Evolutionary conservation across 805 yeast species (phyloP).

Genomic region (Starmera pachycereana): DNA sequence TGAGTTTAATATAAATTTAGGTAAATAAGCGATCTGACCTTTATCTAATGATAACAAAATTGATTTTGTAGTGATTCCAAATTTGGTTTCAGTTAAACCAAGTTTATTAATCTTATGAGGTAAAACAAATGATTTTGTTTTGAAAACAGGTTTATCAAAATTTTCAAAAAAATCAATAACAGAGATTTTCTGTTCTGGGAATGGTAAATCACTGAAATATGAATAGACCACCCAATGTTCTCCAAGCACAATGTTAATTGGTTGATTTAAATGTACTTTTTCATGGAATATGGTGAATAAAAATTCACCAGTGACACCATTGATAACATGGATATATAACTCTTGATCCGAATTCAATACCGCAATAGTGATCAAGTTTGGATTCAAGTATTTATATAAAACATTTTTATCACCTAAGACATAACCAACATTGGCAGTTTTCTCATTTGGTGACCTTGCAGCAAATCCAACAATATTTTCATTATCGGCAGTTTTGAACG

Average conservation of each 20-base stretch:
- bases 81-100: slow-evolving; percentile 45
- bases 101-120: slow-evolving; percentile 50
- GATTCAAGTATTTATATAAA: slow-evolving; percentile 74
- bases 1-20: slow-evolving; percentile 58
- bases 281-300: slow-evolving; percentile 35
- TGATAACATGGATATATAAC: slow-evolving; percentile 46
- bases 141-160: slow-evolving; percentile 34
- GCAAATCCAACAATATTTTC: slow-evolving; percentile 33
- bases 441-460: slow-evolving; percentile 27
- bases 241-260: slow-evolving; percentile 49
- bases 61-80: slow-evolving; percentile 60
- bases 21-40: slow-evolving; percentile 61
- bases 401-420: slow-evolving; percentile 63
- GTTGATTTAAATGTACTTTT: slow-evolving; percentile 28
- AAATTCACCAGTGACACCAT: slow-evolving; percentile 59
- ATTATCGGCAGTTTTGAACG: slow-evolving; percentile 16
- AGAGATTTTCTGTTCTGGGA: slow-evolving; percentile 45
- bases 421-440: slow-evolving; percentile 53
- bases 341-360: slow-evolving; percentile 22
- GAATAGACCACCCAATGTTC: slow-evolving; percentile 80
- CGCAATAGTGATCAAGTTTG: slow-evolving; percentile 49
- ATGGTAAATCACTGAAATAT: slow-evolving; percentile 39
- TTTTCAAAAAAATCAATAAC: slow-evolving; percentile 71
- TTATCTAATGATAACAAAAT: slow-evolving; percentile 45
- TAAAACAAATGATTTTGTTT: slow-evolving; percentile 45